These are phyloP conservation scores for Jatropha curcas DNA, from an alignment of 345 rosid species.

Conservation along the genomic window DNA sequence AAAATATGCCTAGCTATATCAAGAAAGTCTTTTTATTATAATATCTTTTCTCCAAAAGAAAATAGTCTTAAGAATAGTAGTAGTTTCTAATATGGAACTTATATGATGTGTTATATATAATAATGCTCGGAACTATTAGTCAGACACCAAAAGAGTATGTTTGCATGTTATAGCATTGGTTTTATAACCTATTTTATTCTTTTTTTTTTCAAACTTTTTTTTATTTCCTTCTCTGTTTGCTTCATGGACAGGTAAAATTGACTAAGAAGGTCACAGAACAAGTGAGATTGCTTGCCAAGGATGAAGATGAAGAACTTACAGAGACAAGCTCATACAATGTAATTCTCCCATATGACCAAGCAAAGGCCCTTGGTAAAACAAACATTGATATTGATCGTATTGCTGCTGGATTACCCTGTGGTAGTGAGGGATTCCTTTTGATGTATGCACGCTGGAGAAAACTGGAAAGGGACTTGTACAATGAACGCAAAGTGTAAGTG, in stretches of 20 bases:
- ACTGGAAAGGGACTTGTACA: conserved; percentile 96
- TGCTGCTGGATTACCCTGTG: conserved; percentile 99
- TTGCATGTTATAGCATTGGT: conserved; percentile 1
- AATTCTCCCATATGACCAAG: conserved; percentile 94
- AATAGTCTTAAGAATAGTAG: too few relatives aligned
- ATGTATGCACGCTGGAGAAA: conserved; percentile 99
- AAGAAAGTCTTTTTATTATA: too few relatives aligned
- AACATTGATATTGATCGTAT: conserved; percentile 95
- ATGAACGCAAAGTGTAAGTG: conserved; percentile 91
- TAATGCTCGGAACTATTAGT: background rate
- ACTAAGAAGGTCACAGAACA: conserved; percentile 94
- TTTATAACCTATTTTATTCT: background rate
- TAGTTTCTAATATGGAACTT: too few relatives aligned
- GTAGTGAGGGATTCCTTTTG: conserved; percentile 96
- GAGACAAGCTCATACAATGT: conserved; percentile 67
- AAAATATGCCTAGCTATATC: too few relatives aligned
- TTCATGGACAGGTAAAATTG: conserved; percentile 57
- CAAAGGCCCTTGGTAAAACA: conserved; percentile 97
- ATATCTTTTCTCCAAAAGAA: too few relatives aligned
- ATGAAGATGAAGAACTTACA: conserved; percentile 78
- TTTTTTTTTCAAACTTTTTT: background rate
- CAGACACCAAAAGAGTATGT: background rate
- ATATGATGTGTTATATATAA: background rate
- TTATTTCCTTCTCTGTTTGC: conserved; percentile 10
- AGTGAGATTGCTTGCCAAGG: conserved; percentile 85